Base-by-base conservation (phyloP, 257 asterid genomes). In the Scutellaria minor region DNA sequence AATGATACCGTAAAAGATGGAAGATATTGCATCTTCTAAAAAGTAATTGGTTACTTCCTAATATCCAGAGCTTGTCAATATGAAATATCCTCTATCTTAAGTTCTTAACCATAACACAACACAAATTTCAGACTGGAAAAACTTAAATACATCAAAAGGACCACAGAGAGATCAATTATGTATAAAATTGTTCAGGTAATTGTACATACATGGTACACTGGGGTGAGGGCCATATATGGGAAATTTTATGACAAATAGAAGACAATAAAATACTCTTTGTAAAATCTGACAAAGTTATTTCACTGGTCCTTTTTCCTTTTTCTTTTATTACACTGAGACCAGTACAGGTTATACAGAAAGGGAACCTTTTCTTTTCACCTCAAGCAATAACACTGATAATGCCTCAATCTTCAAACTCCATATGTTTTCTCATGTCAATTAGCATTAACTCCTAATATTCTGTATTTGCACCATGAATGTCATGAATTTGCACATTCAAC, bases 271-370 rank as follows among this genome's bases (percentile, higher is more conserved):
- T 55, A 72, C 81, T 45, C 66, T 45, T 54, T 71, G 77, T 71
- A 51, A 80, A 83, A 57, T 69, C 87, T 75, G 83, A 73, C 81
- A 80, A 31, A 64, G 66, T 73, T 57, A 9, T 68, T 73, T 80
- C 53, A 77, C 79, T 54, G 45, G 78, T 57, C 81, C 71, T 75
- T 76, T 56, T 68, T 61, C 35, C 54, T 41, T 15, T 54, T 66
- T 58, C 64, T 60, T 15, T 61, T 10, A 68, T 58, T 65, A 48
- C 60, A 6, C 42, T n/a, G 27, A 39, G 13, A 78, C 72, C 51
- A 15, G 60, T 6, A 64, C 45, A 14, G 74, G 44, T 63, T 54
- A 58, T 63, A 24, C 59, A 1, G 37, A 58, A 44, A 10, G 74
- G 27, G 63, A 56, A 35, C 20, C 6, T 20, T 14, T 37, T 24